A percentile compares a stretch with the other conserved stretches of the same genome.
phyloP scores from a whole-genome alignment of 1,139 yeast species.

The Magnusiomyces suaveolens region DNA sequence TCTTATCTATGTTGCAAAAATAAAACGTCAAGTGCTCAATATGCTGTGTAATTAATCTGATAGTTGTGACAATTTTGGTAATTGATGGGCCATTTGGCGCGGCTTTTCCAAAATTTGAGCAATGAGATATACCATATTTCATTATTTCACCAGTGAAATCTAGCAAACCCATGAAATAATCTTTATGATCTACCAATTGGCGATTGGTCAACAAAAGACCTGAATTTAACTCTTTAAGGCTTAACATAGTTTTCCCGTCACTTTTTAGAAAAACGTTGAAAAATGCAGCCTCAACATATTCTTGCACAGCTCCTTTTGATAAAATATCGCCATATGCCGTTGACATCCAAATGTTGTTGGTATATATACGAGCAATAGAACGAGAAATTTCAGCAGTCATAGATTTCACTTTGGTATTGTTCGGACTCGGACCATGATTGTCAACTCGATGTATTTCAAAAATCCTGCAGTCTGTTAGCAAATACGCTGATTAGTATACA shows the following conservation, averaged over 20 bases:
- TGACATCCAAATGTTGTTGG: conserved; percentile 5
- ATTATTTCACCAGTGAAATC: conserved; percentile 40
- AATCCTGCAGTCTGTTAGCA: conserved; percentile 19
- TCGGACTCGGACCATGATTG: conserved; percentile 1
- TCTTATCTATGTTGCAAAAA: background rate
- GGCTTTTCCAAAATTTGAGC: background rate
- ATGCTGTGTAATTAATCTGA: background rate
- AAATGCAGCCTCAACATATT: conserved; percentile 36
- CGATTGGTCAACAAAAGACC: background rate
- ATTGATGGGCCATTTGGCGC: background rate
- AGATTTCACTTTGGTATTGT: background rate
- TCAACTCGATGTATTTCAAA: conserved; percentile 33
- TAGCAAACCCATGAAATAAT: conserved; percentile 36
- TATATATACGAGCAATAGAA: background rate
- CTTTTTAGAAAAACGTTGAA: conserved; percentile 30
- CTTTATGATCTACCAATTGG: conserved; percentile 20
- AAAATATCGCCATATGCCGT: conserved; percentile 14
- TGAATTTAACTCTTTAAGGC: background rate
- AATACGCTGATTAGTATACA: no score
- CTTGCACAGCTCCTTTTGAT: conserved; percentile 27
- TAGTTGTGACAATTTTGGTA: background rate
- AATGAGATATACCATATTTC: conserved; percentile 31
- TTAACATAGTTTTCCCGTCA: background rate
- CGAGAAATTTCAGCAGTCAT: background rate
- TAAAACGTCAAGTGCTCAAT: background rate